A percentile compares a stretch with the other conserved stretches of the same genome.
Evolutionary conservation across 2,329 filamentous ascomycete genomes (phyloP).

Genomic region (Botrytis porri): DNA sequence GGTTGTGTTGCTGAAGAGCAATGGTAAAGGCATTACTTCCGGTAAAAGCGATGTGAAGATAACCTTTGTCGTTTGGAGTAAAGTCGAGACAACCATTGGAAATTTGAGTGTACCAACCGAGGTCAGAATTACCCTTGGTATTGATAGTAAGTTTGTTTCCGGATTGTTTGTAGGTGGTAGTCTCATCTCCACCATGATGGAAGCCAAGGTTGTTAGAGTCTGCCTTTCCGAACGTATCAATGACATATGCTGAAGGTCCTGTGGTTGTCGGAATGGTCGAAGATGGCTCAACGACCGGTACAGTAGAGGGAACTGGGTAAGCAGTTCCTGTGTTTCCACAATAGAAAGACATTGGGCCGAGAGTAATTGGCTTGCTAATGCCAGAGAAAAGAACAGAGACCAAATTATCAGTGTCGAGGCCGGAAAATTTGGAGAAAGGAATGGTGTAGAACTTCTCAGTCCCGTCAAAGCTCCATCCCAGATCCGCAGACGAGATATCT

Average conservation of each 20-base stretch:
- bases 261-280: slow-evolving; percentile 50
- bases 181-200: slow-evolving; percentile 66
- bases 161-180: slow-evolving; percentile 51
- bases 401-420: slow-evolving; percentile 51
- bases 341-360: slow-evolving; percentile 58
- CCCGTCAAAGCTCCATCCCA: slow-evolving; percentile 60
- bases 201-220: slow-evolving; percentile 57
- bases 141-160: slow-evolving; percentile 52
- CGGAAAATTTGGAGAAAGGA: slow-evolving; percentile 51
- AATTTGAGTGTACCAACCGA: slow-evolving; percentile 60
- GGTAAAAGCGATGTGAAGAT: slow-evolving; percentile 62
- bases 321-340: slow-evolving; percentile 51
- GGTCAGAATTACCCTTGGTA: slow-evolving; percentile 55
- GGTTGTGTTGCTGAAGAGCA: slow-evolving; percentile 65
- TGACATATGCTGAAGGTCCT: slow-evolving; percentile 50
- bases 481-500: slow-evolving; percentile 42
- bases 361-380: slow-evolving; percentile 46
- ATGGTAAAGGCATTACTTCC: slow-evolving; percentile 63
- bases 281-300: slow-evolving; percentile 43
- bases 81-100: slow-evolving; percentile 55
- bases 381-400: slow-evolving; percentile 50
- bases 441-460: slow-evolving; percentile 58
- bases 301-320: slow-evolving; percentile 47
- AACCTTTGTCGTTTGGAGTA: slow-evolving; percentile 51
- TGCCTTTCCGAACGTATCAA: slow-evolving; percentile 57